Evolutionary conservation across 805 yeast species (phyloP).

Genomic region (Kodamaea jinghongensis): DNA sequence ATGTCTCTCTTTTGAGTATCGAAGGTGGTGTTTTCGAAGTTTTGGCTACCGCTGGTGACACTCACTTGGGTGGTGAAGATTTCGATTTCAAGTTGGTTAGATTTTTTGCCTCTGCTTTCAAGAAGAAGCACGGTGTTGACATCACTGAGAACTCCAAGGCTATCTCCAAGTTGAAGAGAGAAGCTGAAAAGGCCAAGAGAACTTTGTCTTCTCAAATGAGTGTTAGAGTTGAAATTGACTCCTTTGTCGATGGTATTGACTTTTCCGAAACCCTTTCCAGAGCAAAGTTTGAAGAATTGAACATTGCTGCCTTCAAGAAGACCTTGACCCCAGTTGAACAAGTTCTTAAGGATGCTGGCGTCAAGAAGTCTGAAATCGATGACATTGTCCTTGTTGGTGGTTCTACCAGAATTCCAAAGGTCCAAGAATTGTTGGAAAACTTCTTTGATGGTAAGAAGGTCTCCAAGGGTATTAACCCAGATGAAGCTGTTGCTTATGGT

Average conservation of each 20-base stretch:
- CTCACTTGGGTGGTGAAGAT: conserved; percentile 53
- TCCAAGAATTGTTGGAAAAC: conserved; percentile 45
- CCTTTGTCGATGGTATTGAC: conserved; percentile 48
- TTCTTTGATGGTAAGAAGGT: conserved; percentile 48
- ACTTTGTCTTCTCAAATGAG: conserved; percentile 46
- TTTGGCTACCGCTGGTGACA: conserved; percentile 49
- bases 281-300: conserved; percentile 49
- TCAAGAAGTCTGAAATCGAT: conserved; percentile 44
- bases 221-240: conserved; percentile 44
- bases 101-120: conserved; percentile 42
- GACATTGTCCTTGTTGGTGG: conserved; percentile 50
- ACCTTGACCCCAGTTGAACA: conserved; percentile 48
- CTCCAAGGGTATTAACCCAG: conserved; percentile 48
- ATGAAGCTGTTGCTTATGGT: conserved; percentile 52
- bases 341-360: conserved; percentile 45
- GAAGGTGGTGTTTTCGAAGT: conserved; percentile 51
- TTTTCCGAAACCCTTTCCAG: conserved; percentile 46
- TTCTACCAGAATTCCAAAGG: conserved; percentile 51
- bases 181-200: conserved; percentile 50
- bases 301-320: conserved; percentile 43
- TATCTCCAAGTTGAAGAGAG: conserved; percentile 45
- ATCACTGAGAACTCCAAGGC: conserved; percentile 41
- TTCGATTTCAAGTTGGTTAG: conserved; percentile 45
- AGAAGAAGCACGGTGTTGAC: conserved; percentile 46
- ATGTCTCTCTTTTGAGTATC: conserved; percentile 35